These are phyloP conservation scores for Cicer yamashitae DNA, from an alignment of 306 rosid genomes.

Conservation along the genomic window DNA sequence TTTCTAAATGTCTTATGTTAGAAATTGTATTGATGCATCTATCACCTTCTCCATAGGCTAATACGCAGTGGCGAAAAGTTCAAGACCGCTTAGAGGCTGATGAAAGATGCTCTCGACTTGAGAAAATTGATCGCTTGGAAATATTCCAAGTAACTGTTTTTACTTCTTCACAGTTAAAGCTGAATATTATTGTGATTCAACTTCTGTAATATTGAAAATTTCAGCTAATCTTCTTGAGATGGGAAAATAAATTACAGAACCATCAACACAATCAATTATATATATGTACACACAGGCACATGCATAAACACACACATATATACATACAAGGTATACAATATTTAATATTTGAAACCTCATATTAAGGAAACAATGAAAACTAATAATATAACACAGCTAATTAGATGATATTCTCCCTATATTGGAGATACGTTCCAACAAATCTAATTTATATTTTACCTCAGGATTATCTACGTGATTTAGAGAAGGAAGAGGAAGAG, in stretches of 20 bases:
- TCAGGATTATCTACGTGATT: constrained; percentile 80
- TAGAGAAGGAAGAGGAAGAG: constrained; percentile 95
- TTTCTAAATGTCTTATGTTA: constrained; percentile 36
- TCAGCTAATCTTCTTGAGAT: constrained; percentile 13
- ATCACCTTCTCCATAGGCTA: constrained; percentile 61
- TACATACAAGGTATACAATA: neutral
- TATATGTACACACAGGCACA: neutral
- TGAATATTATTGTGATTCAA: constrained; percentile 22
- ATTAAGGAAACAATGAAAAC: constrained; percentile 6
- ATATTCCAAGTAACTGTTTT: constrained; percentile 66
- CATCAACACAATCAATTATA: neutral
- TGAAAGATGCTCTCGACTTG: constrained; percentile 87
- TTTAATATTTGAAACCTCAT: constrained; percentile 7
- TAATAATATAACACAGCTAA: constrained; percentile 8
- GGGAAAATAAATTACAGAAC: constrained; percentile 3
- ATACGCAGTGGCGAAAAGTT: constrained; percentile 93
- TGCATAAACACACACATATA: neutral
- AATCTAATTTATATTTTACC: constrained; percentile 42
- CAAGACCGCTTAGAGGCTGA: constrained; percentile 94
- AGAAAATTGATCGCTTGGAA: constrained; percentile 84
- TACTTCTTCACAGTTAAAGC: constrained; percentile 30
- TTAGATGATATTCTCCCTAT: neutral
- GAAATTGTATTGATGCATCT: constrained; percentile 43
- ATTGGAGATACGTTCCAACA: neutral
- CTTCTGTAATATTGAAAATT: constrained; percentile 29